A percentile compares a stretch with the other conserved stretches of the same genome.
Evolutionary conservation across 768 basidiomycete species (phyloP).

Genomic region (Amyloporia xantha): DNA sequence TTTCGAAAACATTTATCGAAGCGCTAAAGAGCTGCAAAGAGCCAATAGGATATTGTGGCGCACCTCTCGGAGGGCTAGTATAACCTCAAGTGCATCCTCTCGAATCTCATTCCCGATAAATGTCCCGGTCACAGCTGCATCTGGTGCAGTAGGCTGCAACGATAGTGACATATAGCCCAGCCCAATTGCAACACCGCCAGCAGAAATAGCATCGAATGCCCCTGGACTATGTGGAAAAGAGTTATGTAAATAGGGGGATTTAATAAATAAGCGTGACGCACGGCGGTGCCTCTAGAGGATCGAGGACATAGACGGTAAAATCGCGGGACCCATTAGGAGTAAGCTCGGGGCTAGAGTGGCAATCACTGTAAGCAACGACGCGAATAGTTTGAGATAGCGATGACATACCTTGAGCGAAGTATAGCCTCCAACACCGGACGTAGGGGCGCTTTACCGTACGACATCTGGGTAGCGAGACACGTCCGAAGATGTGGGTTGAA

Average conservation of each 20-base stretch:
- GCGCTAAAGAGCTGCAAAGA: not conserved
- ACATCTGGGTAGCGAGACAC: constrained; percentile 11
- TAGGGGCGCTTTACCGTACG: constrained; percentile 51
- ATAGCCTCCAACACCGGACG: constrained; percentile 65
- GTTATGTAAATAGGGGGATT: constrained; percentile 29
- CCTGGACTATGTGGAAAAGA: not conserved
- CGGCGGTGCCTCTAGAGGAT: constrained; percentile 69
- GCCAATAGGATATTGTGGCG: not conserved
- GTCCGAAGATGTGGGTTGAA: constrained; percentile 14
- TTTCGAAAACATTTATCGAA: not conserved
- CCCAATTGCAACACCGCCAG: constrained; percentile 50
- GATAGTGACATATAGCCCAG: constrained; percentile 72
- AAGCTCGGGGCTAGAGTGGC: constrained; percentile 61
- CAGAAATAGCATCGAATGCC: not conserved
- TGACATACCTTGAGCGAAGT: constrained; percentile 42
- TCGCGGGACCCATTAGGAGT: constrained; percentile 53
- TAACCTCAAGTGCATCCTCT: constrained; percentile 56
- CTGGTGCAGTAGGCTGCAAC: constrained; percentile 40
- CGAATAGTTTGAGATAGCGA: no score
- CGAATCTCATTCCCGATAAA: constrained; percentile 42
- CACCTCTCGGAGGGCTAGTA: constrained; percentile 43
- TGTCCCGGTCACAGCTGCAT: constrained; percentile 52
- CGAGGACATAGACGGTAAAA: constrained; percentile 74
- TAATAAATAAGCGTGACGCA: constrained; percentile 20
- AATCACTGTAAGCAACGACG: no score